Evolutionary conservation across 805 yeast genomes (phyloP).

Genomic region (Monosporozyma siamensis): DNA sequence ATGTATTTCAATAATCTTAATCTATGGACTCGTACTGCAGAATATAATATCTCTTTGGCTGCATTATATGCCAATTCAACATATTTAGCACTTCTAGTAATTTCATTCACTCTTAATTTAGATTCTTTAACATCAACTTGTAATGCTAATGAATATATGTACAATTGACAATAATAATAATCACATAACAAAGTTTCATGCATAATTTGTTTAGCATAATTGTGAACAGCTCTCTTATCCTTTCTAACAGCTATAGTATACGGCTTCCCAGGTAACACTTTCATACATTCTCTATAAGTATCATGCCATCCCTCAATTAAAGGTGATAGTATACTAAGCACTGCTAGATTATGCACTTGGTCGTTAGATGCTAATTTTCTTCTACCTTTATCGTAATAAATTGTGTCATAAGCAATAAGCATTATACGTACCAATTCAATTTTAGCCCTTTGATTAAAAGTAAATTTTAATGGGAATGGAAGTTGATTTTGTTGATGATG

Average conservation of each 20-base stretch:
- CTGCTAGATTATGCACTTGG: conserved; percentile 58
- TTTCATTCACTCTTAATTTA: conserved; percentile 52
- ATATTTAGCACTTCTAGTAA: conserved; percentile 63
- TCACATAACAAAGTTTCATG: conserved; percentile 71
- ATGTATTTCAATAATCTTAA: conserved; percentile 57
- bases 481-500: conserved; percentile 5
- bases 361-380: conserved; percentile 31
- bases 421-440: conserved; percentile 70
- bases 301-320: conserved; percentile 70
- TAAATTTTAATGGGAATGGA: conserved; percentile 40
- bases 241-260: conserved; percentile 19
- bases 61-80: conserved; percentile 76
- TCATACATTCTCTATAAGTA: conserved; percentile 48
- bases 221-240: conserved; percentile 27
- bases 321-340: conserved; percentile 66
- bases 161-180: conserved; percentile 73
- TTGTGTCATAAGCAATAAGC: conserved; percentile 73
- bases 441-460: conserved; percentile 61
- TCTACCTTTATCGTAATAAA: conserved; percentile 59
- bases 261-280: conserved; percentile 34
- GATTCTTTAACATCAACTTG: conserved; percentile 34
- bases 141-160: conserved; percentile 75
- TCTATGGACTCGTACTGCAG: conserved; percentile 60
- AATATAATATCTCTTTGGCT: conserved; percentile 68
- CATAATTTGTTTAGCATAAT: conserved; percentile 38